A percentile compares a stretch with the other conserved stretches of the same genome.
phyloP scores from a whole-genome alignment of 129 eudicot species.

The Dittrichia graveolens region DNA sequence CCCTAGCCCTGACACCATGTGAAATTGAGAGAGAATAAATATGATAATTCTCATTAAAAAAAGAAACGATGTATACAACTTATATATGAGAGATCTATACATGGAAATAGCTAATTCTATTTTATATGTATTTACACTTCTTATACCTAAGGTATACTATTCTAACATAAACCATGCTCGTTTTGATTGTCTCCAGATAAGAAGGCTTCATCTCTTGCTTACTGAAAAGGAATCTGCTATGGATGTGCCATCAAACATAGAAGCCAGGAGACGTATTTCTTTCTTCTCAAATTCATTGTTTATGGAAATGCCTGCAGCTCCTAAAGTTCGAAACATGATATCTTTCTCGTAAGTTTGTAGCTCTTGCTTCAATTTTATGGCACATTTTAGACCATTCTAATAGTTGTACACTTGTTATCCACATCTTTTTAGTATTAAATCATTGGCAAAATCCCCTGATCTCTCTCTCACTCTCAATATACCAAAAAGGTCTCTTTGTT shows the following conservation, averaged over 20 bases:
- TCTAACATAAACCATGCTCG: constrained; percentile 19
- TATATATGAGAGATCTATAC: too few relatives aligned
- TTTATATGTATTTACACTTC: too few relatives aligned
- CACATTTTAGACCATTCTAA: neutral
- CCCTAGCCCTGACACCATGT: too few relatives aligned
- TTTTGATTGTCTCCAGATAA: constrained; percentile 47
- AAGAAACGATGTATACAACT: too few relatives aligned
- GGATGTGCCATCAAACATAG: constrained; percentile 93
- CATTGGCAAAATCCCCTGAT: neutral
- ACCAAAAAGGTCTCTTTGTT: constrained; percentile 10
- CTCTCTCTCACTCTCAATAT: neutral
- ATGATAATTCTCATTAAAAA: too few relatives aligned
- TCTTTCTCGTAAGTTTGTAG: constrained; percentile 77
- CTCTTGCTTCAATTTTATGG: neutral
- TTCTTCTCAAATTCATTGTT: constrained; percentile 94
- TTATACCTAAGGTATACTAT: too few relatives aligned
- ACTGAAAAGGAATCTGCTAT: constrained; percentile 92
- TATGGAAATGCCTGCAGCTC: constrained; percentile 95
- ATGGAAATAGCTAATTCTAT: too few relatives aligned
- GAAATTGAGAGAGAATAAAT: too few relatives aligned
- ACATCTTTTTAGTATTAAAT: neutral
- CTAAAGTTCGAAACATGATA: constrained; percentile 94
- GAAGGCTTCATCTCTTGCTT: constrained; percentile 79
- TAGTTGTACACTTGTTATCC: neutral
- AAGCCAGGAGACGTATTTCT: constrained; percentile 87